Evolutionary conservation across 345 rosid genomes (phyloP).

Genomic region (Camelina hispida): DNA sequence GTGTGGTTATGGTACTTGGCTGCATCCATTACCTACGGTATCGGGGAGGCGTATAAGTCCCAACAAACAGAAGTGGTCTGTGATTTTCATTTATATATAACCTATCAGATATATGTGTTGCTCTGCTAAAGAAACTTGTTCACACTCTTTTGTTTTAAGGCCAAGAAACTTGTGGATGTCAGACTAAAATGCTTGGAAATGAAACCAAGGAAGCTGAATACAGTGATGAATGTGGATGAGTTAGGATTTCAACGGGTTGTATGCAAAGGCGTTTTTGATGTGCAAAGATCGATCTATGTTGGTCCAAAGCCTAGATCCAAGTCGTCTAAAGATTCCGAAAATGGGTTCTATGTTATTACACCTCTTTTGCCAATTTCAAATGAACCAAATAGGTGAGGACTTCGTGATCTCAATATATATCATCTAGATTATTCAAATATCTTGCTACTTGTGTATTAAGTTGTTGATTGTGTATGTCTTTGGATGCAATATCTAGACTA

Average conservation of each 20-base stretch:
- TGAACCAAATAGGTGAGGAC: constrained; percentile 59
- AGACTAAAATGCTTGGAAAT: constrained; percentile 57
- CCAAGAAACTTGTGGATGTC: constrained; percentile 60
- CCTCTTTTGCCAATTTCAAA: constrained; percentile 69
- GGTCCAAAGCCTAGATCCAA: constrained; percentile 92
- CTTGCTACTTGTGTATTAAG: not conserved
- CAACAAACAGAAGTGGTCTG: constrained; percentile 71
- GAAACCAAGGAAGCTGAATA: constrained; percentile 64
- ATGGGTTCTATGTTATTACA: constrained; percentile 74
- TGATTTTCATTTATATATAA: not conserved
- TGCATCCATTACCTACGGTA: constrained; percentile 73
- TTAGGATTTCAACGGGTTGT: constrained; percentile 70
- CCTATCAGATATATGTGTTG: not conserved
- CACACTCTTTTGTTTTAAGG: constrained; percentile 18
- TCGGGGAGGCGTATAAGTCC: constrained; percentile 71
- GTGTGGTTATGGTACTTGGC: constrained; percentile 67
- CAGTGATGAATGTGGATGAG: constrained; percentile 41
- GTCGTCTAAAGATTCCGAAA: constrained; percentile 78
- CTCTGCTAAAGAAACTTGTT: not conserved
- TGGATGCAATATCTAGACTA: not conserved
- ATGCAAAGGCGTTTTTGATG: constrained; percentile 70
- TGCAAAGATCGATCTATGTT: constrained; percentile 65
- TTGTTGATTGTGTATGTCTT: not conserved
- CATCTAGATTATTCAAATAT: not conserved
- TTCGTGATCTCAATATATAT: not conserved